phyloP scores from a whole-genome alignment of 2,329 filamentous ascomycete species.

The Pseudonectria buxi region DNA sequence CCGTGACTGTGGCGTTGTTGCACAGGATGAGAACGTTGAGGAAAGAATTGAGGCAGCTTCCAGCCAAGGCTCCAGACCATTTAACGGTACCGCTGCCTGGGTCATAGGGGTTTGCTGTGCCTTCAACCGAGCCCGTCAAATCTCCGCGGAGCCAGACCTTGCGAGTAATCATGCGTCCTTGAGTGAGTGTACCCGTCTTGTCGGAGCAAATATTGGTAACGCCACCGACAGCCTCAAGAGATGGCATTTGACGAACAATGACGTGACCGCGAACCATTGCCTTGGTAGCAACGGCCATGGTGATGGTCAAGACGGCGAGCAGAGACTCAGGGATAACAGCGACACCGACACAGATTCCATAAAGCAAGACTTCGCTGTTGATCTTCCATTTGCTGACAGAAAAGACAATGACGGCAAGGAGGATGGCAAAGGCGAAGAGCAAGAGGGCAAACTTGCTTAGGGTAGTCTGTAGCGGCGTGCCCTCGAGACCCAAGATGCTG shows the following conservation, averaged over 20 bases:
- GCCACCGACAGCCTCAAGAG: constrained; percentile 60
- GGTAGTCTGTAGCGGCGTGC: constrained; percentile 79
- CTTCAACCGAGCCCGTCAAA: constrained; percentile 45
- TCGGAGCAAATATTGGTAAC: constrained; percentile 67
- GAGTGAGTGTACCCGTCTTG: constrained; percentile 62
- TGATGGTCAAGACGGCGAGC: constrained; percentile 64
- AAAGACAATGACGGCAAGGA: constrained; percentile 57
- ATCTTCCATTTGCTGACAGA: constrained; percentile 48
- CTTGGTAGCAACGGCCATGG: constrained; percentile 60
- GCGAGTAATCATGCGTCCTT: constrained; percentile 59
- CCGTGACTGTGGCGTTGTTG: constrained; percentile 49
- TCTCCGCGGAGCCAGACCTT: constrained; percentile 55
- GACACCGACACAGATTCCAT: constrained; percentile 55
- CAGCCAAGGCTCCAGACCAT: constrained; percentile 36
- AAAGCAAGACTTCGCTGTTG: constrained; percentile 51
- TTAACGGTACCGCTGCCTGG: constrained; percentile 49
- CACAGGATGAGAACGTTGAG: constrained; percentile 53
- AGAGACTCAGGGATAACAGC: constrained; percentile 61
- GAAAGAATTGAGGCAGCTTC: constrained; percentile 38
- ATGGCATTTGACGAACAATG: constrained; percentile 58
- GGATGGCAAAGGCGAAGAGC: constrained; percentile 65
- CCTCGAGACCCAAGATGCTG: constrained; percentile 58
- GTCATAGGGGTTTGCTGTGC: constrained; percentile 53
- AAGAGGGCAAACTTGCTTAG: constrained; percentile 78
- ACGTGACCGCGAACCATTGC: constrained; percentile 59